Evolutionary conservation across 2,329 filamentous ascomycete species (phyloP).

Genomic region (Ophioceras dolichostomum): DNA sequence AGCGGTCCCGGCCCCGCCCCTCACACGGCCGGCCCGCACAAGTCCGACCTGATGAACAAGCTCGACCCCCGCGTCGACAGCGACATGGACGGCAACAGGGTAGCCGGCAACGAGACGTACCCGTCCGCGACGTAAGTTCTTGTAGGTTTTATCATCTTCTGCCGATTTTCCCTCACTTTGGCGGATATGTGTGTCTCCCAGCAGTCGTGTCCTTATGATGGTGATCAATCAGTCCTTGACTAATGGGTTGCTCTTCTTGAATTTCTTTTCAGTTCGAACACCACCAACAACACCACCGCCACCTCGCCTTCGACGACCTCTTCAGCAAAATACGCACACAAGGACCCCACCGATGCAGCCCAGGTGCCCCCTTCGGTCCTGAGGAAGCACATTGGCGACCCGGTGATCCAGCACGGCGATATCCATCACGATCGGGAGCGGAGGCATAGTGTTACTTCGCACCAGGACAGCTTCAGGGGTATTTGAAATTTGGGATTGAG

Average conservation of each 20-base stretch:
- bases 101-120: slow-evolving; percentile 37
- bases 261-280: slow-evolving; percentile 1
- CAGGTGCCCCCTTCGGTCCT: slow-evolving; percentile 45
- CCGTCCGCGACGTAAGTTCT: slow-evolving; percentile 29
- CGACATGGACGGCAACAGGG: slow-evolving; percentile 40
- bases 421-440: slow-evolving; percentile 26
- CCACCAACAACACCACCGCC: too few species aligned
- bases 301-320: too few species aligned
- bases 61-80: slow-evolving; percentile 36
- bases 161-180: too few species aligned
- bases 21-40: slow-evolving; percentile 28
- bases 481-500: slow-evolving; percentile 22
- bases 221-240: neutral
- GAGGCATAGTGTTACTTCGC: slow-evolving; percentile 30
- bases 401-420: slow-evolving; percentile 31
- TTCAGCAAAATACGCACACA: too few species aligned
- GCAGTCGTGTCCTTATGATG: too few species aligned
- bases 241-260: neutral
- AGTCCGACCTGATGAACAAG: slow-evolving; percentile 26
- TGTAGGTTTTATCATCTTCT: too few species aligned
- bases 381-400: slow-evolving; percentile 31
- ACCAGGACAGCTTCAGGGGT: slow-evolving; percentile 35
- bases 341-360: slow-evolving; percentile 41
- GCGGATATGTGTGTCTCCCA: too few species aligned
- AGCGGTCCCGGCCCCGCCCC: slow-evolving; percentile 14